Evolutionary conservation across 495 filamentous ascomycete genomes (phyloP).

Genomic region (Rostrohypoxylon terebratum): DNA sequence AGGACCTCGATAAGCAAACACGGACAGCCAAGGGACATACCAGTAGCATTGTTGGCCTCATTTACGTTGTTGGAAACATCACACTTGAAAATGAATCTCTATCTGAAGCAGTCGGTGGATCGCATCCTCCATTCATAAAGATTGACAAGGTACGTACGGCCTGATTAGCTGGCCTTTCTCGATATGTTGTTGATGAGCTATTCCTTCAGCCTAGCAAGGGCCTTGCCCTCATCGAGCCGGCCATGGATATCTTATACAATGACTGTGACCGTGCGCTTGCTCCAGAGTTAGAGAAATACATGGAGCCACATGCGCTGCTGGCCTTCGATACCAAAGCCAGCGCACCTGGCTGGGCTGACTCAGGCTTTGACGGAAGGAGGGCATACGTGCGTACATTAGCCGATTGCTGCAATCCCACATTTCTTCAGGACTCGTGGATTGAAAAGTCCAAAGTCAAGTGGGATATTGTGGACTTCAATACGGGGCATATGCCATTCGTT

Average conservation of each 20-base stretch:
- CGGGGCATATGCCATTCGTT: slow-evolving; percentile 15
- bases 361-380: slow-evolving; percentile 6
- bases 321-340: slow-evolving; percentile 7
- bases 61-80: background rate
- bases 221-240: background rate
- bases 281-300: background rate
- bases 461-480: slow-evolving; percentile 14
- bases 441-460: slow-evolving; percentile 10
- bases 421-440: background rate
- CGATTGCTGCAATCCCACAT: background rate
- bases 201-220: background rate
- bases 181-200: too few relatives aligned
- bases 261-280: slow-evolving; percentile 9
- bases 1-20: slow-evolving; percentile 18
- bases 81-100: background rate
- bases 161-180: too few relatives aligned
- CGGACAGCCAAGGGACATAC: background rate
- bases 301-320: background rate
- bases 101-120: background rate
- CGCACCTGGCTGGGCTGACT: slow-evolving; percentile 17
- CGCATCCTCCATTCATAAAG: background rate
- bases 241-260: slow-evolving; percentile 12
- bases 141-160: too few relatives aligned
- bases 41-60: background rate
- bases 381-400: slow-evolving; percentile 2